phyloP scores from a whole-genome alignment of 2,329 filamentous ascomycete genomes.

The Raffaelea arxii region DNA sequence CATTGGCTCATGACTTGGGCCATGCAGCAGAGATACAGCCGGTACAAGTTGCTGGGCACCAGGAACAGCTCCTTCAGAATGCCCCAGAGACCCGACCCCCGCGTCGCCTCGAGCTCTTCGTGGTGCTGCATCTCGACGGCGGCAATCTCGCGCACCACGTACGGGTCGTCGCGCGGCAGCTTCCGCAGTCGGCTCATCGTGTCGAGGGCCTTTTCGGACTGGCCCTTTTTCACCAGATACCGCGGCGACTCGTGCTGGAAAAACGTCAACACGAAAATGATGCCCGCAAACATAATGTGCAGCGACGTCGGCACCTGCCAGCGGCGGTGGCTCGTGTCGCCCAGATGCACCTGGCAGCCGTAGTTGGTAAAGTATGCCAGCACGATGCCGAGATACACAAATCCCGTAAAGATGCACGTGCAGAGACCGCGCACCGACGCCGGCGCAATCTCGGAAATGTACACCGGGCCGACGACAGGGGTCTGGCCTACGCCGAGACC shows the following conservation, averaged over 20 bases:
- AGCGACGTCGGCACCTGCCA: neutral
- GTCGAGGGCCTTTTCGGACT: constrained; percentile 32
- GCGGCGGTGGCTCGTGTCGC: neutral
- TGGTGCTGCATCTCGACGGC: constrained; percentile 24
- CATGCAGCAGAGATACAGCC: constrained; percentile 35
- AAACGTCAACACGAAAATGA: constrained; percentile 34
- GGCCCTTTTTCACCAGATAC: constrained; percentile 39
- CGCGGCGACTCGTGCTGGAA: constrained; percentile 44
- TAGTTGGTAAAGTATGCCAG: constrained; percentile 49
- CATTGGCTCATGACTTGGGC: constrained; percentile 35
- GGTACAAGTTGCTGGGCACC: constrained; percentile 17
- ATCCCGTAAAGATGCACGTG: constrained; percentile 45
- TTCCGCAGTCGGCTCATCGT: constrained; percentile 37
- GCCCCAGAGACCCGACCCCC: neutral
- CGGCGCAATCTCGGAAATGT: constrained; percentile 43
- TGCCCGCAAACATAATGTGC: constrained; percentile 35
- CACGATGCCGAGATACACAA: constrained; percentile 2
- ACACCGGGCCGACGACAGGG: constrained; percentile 42
- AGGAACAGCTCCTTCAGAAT: neutral
- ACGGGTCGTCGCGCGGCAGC: constrained; percentile 22
- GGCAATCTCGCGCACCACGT: constrained; percentile 32
- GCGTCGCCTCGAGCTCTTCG: constrained; percentile 25
- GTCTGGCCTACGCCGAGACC: constrained; percentile 42
- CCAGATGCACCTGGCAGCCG: constrained; percentile 32
- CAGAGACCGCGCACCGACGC: constrained; percentile 38